Evolutionary conservation across 2,329 filamentous ascomycete genomes (phyloP), one percentile per base, ranked within the genome.

Genomic region (Nemania sp.): DNA sequence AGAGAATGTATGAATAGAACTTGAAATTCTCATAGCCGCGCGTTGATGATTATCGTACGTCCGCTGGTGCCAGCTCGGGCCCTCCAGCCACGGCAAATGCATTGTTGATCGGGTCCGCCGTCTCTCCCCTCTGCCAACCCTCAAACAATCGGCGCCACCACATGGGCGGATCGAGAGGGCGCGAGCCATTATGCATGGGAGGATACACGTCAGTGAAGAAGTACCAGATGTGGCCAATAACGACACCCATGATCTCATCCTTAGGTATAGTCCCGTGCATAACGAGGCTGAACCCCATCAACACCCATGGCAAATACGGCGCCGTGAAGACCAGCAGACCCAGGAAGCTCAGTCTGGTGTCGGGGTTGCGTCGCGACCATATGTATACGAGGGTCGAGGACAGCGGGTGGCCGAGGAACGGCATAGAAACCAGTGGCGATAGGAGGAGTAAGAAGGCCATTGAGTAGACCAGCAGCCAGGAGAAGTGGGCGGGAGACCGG

Each of bases 171-270:
- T 96, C 93, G 42, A 99, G 79, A 0, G 94, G 94, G 51, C 90
- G 82, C 46, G 88, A 86, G 15, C 91, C 91, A 59, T 88, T 86
- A 73, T 97, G 90, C 37, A 97, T 81, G 3, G 91, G 89, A 3
- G 94, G 94, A 72, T 96, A 99, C 14, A 99, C 92, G 70, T 99
- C 94, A 55, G 86, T 90, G 73, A 97, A 97, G 76, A 97, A 99
- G 73, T 97, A 99, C 88, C 92, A 97, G 34, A 97, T 81, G 73
- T 99, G 94, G 8, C 94, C 94, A 33, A 97, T 92, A 8, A 94
- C 85, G 14, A 97, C 91, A 3, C 94, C 94, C 76, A 95, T 91
- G 59, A 99, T 88, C 77, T 99, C 94, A 70, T 97, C 94, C 73
- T 95, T 96, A 3, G 94, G 94, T 36, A 97, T 80, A 5, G 82